Evolutionary conservation across 1,284 basidiomycete genomes (phyloP).

Genomic region (Golubevia pallescens): DNA sequence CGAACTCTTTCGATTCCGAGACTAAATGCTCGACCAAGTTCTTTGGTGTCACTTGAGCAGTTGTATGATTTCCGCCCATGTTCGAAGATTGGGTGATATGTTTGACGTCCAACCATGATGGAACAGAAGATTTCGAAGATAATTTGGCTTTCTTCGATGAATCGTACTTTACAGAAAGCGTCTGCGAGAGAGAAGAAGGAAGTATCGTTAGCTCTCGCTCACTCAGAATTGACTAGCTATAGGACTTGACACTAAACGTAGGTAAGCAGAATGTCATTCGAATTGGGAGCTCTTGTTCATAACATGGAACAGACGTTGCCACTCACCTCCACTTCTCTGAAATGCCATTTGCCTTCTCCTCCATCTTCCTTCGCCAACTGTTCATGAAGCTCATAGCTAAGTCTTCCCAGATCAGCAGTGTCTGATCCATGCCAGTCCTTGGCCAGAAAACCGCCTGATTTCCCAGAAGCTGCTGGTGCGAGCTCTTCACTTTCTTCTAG

Average conservation of each 20-base stretch:
- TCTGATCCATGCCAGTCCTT: conserved; percentile 58
- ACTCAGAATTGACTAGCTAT: no score
- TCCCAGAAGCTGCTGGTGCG: conserved; percentile 54
- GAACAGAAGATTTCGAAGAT: conserved; percentile 5
- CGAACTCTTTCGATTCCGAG: conserved; percentile 13
- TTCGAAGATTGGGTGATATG: conserved; percentile 30
- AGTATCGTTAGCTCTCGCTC: not conserved
- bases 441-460: conserved; percentile 59
- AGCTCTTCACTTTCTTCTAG: not conserved
- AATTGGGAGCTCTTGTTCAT: no score
- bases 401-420: conserved; percentile 42
- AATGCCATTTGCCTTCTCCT: conserved; percentile 41
- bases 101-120: conserved; percentile 42
- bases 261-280: no score
- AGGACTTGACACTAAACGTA: no score
- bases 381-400: conserved; percentile 52
- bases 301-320: no score
- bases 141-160: conserved; percentile 8
- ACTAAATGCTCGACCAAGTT: conserved; percentile 37
- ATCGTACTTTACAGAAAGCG: conserved; percentile 9
- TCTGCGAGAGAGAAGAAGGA: not conserved
- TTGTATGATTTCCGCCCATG: conserved; percentile 48
- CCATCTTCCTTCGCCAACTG: conserved; percentile 47
- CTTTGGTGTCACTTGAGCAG: conserved; percentile 55
- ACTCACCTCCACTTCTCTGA: no score